Evolutionary conservation across 306 rosid species (phyloP).

Genomic region (Corylus avellana): DNA sequence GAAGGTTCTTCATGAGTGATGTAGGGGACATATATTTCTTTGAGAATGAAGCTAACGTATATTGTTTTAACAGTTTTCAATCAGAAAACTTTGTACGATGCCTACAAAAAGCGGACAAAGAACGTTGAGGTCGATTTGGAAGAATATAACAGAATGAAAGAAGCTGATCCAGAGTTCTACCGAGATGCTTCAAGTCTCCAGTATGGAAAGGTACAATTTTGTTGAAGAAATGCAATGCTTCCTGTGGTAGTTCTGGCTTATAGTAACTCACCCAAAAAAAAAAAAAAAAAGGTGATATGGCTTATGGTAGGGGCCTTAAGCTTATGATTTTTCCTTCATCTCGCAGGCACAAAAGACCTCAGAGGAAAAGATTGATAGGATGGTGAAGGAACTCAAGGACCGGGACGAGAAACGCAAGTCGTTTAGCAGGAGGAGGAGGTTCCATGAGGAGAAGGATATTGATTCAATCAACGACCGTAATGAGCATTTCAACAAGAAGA

Average conservation of each 20-base stretch:
- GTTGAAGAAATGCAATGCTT: conserved; percentile 12
- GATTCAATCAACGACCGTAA: conserved; percentile 97
- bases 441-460: conserved; percentile 93
- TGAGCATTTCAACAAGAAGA: conserved; percentile 97
- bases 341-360: conserved; percentile 73
- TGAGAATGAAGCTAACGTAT: conserved; percentile 16
- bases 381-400: conserved; percentile 93
- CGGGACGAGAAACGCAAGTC: conserved; percentile 73
- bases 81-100: conserved; percentile 84
- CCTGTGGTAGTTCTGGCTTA: conserved; percentile 4
- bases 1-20: background rate
- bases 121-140: conserved; percentile 69
- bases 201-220: conserved; percentile 76
- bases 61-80: conserved; percentile 67
- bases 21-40: background rate
- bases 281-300: no score
- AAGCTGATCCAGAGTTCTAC: conserved; percentile 95
- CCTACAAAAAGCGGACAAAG: conserved; percentile 86
- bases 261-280: no score
- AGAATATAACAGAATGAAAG: conserved; percentile 91
- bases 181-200: conserved; percentile 98
- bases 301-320: background rate
- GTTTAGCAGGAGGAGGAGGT: conserved; percentile 88
- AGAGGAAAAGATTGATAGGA: conserved; percentile 82
- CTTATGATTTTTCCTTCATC: conserved; percentile 21